These are phyloP conservation scores for Neophaeococcomyces mojaviensis DNA, from an alignment of 2,329 filamentous ascomycete species.

Conservation along the genomic window DNA sequence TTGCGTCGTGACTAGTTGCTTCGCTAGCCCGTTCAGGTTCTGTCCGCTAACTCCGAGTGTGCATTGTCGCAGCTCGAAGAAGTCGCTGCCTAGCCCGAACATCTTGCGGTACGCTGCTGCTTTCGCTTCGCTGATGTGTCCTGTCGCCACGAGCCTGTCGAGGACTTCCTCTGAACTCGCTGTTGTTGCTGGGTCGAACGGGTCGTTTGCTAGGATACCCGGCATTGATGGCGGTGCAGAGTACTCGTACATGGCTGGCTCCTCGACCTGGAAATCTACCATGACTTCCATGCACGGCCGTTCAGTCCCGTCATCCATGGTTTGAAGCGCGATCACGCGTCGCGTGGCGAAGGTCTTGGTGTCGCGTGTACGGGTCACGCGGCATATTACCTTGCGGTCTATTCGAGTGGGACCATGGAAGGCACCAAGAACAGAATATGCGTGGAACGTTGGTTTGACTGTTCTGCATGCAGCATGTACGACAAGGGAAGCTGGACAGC, in stretches of 20 bases:
- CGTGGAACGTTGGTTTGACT: slow-evolving; percentile 28
- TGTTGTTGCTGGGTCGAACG: slow-evolving; percentile 22
- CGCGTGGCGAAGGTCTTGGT: slow-evolving; percentile 45
- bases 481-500: slow-evolving; percentile 37
- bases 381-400: slow-evolving; percentile 32
- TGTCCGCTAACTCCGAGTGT: slow-evolving; percentile 38
- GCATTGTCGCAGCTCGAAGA: slow-evolving; percentile 33
- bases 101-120: slow-evolving; percentile 20
- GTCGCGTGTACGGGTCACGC: slow-evolving; percentile 33
- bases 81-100: slow-evolving; percentile 26
- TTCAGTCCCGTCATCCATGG: slow-evolving; percentile 28
- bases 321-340: slow-evolving; percentile 40
- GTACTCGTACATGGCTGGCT: slow-evolving; percentile 34
- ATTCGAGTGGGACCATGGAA: slow-evolving; percentile 41
- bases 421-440: slow-evolving; percentile 43
- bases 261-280: slow-evolving; percentile 41
- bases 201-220: slow-evolving; percentile 24
- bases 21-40: slow-evolving; percentile 37
- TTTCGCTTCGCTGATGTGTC: slow-evolving; percentile 22
- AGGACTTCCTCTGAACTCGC: slow-evolving; percentile 17
- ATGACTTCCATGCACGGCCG: slow-evolving; percentile 38
- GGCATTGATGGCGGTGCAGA: slow-evolving; percentile 28
- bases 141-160: slow-evolving; percentile 18
- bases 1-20: slow-evolving; percentile 27
- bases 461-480: slow-evolving; percentile 36